A percentile compares a stretch with the other conserved stretches of the same genome.
phyloP scores from a whole-genome alignment of 1,284 basidiomycete species.

The Malassezia japonica region DNA sequence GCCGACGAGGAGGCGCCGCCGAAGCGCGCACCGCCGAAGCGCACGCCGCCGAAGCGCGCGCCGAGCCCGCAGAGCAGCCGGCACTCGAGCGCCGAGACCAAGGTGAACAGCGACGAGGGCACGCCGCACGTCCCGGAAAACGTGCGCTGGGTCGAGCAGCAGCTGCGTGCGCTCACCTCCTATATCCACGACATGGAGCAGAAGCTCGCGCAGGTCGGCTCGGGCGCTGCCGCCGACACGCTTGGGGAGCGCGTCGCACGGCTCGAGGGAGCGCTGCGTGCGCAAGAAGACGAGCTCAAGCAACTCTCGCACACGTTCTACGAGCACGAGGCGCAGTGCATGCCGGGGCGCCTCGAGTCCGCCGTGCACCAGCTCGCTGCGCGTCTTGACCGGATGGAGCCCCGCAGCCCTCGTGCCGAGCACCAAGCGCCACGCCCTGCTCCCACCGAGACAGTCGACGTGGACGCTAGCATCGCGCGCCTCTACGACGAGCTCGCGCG shows the following conservation, averaged over 20 bases:
- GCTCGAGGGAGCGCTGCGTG: constrained; percentile 4
- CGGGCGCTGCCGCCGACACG: neutral
- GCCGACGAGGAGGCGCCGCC: neutral
- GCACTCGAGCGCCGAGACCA: constrained; percentile 16
- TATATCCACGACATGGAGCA: constrained; percentile 12
- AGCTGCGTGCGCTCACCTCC: constrained; percentile 4
- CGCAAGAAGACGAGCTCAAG: constrained; percentile 2
- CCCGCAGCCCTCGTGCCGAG: no score
- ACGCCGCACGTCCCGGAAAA: neutral
- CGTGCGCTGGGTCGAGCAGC: constrained; percentile 12
- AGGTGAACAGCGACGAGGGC: constrained; percentile 12
- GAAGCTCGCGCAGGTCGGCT: constrained; percentile 1
- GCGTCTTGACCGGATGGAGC: neutral
- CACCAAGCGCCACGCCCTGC: neutral
- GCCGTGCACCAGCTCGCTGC: neutral
- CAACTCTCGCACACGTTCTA: neutral
- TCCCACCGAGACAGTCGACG: neutral
- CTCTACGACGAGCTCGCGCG: constrained; percentile 14
- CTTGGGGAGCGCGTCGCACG: neutral
- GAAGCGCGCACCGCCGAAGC: neutral
- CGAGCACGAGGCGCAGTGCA: neutral
- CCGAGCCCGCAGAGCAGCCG: constrained; percentile 8
- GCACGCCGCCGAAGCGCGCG: no score
- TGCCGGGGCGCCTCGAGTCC: neutral
- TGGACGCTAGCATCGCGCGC: neutral